Percentiles rank a stretch among this genome's conserved stretches.
Evolutionary conservation across 208 protist species (phyloP).

Genomic region (Naegleria gruberi): DNA sequence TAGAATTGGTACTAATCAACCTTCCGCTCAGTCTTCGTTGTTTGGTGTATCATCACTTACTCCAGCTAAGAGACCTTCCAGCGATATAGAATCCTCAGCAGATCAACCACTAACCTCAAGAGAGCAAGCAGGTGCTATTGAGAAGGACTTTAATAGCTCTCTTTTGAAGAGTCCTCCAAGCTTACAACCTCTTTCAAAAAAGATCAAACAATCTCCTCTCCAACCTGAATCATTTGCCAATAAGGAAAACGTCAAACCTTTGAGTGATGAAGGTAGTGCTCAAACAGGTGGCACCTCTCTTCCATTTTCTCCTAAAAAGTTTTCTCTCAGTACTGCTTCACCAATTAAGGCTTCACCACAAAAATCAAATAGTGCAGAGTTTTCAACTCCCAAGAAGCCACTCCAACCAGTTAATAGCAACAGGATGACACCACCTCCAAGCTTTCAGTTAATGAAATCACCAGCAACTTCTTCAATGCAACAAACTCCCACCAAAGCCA

Average conservation of each 20-base stretch:
- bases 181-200: not conserved
- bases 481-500: not conserved
- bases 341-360: not conserved
- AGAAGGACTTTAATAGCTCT: not conserved
- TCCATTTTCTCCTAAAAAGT: not conserved
- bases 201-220: not conserved
- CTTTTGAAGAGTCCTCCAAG: not conserved
- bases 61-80: not conserved
- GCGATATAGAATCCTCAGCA: too few species aligned
- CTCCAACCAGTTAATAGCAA: too few species aligned
- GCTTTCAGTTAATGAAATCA: too few species aligned
- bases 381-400: too few species aligned
- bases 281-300: not conserved
- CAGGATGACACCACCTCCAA: not conserved
- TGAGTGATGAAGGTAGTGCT: too few species aligned
- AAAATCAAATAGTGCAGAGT: not conserved
- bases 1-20: not conserved
- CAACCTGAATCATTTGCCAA: too few species aligned
- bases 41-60: not conserved
- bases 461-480: not conserved
- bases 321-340: not conserved
- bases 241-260: too few species aligned
- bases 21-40: not conserved
- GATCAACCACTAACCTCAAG: too few species aligned
- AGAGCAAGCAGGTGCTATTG: not conserved